These are phyloP conservation scores for Tolypocladium tropicale DNA, from an alignment of 2,329 filamentous ascomycete genomes.

Conservation along the genomic window DNA sequence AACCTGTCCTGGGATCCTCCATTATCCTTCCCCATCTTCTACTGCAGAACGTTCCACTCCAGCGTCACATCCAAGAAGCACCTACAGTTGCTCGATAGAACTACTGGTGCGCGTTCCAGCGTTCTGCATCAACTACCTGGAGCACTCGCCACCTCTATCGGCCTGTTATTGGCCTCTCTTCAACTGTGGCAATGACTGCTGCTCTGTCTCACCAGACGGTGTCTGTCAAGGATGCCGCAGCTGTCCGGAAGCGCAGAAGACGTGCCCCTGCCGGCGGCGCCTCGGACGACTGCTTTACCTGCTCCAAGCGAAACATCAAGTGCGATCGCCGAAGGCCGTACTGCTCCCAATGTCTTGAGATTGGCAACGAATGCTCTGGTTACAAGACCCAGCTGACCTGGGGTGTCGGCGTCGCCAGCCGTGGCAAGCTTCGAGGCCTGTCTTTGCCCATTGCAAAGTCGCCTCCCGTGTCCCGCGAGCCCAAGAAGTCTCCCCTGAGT, in stretches of 20 bases:
- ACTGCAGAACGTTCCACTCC: not conserved
- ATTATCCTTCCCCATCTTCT: not conserved
- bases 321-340: slow-evolving; percentile 91
- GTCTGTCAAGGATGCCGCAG: slow-evolving; percentile 39
- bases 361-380: slow-evolving; percentile 85
- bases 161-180: not conserved
- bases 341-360: slow-evolving; percentile 86
- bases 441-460: slow-evolving; percentile 61
- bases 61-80: not conserved
- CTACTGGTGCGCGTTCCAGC: not conserved
- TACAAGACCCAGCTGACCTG: slow-evolving; percentile 97
- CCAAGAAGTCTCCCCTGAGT: slow-evolving; percentile 35
- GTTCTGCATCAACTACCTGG: not conserved
- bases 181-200: slow-evolving; percentile 33
- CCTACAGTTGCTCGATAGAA: not conserved
- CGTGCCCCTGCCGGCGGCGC: slow-evolving; percentile 82
- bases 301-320: slow-evolving; percentile 69
- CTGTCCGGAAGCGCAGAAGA: slow-evolving; percentile 65
- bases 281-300: slow-evolving; percentile 90
- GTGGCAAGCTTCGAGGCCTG: slow-evolving; percentile 85
- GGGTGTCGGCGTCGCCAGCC: slow-evolving; percentile 90
- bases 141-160: not conserved
- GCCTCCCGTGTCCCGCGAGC: slow-evolving; percentile 39
- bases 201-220: slow-evolving; percentile 31
- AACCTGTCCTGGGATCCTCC: not conserved